Percentiles rank a stretch among this genome's conserved stretches.
These are phyloP conservation scores for Pythium scleroteichum DNA, from an alignment of 352 stramenopile species.

Conservation along the genomic window DNA sequence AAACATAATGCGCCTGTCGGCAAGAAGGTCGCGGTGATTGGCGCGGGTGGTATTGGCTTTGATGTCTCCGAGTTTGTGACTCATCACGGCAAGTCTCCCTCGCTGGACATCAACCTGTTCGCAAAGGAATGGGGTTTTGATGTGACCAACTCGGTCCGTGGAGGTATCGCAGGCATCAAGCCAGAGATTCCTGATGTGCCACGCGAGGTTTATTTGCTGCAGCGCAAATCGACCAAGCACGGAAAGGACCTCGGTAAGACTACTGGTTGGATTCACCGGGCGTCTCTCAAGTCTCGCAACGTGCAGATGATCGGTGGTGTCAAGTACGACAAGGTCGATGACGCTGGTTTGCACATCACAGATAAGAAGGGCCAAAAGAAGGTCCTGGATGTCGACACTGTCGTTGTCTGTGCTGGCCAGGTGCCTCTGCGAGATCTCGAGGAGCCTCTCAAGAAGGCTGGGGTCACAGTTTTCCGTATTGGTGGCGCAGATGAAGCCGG, in stretches of 20 bases:
- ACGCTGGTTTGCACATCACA: constrained; percentile 93
- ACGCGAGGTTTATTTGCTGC: constrained; percentile 93
- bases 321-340: constrained; percentile 95
- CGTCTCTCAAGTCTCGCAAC: constrained; percentile 88
- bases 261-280: constrained; percentile 97
- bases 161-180: constrained; percentile 74
- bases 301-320: constrained; percentile 94
- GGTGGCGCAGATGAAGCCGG: constrained; percentile 93
- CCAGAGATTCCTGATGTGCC: constrained; percentile 38
- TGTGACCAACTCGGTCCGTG: constrained; percentile 70
- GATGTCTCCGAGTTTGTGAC: constrained; percentile 96
- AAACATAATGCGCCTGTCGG: constrained; percentile 88
- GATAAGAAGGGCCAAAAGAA: constrained; percentile 81
- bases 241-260: constrained; percentile 93
- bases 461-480: constrained; percentile 92
- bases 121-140: constrained; percentile 96
- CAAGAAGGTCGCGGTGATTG: constrained; percentile 94
- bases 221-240: constrained; percentile 94
- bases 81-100: constrained; percentile 71
- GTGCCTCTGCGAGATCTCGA: constrained; percentile 89
- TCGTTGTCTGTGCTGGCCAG: constrained; percentile 97
- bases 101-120: constrained; percentile 82
- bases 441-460: constrained; percentile 64
- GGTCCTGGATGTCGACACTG: constrained; percentile 94
- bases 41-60: constrained; percentile 97